Evolutionary conservation across 2,329 filamentous ascomycete genomes (phyloP).

Genomic region (Cadophora sp.): DNA sequence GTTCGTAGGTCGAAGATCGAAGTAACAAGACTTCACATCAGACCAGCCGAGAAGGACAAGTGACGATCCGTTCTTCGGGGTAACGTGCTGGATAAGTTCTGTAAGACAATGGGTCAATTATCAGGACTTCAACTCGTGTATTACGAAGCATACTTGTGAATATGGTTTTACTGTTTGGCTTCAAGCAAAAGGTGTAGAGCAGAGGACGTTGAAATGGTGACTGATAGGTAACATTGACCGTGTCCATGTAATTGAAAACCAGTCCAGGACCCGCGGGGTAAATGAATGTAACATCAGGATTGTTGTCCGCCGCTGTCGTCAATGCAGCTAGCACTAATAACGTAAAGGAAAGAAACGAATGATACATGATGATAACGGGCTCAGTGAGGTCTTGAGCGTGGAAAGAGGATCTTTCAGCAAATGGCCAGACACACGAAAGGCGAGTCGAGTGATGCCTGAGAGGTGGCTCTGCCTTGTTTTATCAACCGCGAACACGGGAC

Average conservation of each 20-base stretch:
- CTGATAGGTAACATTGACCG: constrained; percentile 32
- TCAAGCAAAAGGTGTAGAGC: not conserved
- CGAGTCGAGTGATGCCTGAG: not conserved
- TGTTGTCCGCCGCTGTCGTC: not conserved
- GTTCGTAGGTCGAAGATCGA: constrained; percentile 32
- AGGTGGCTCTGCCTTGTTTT: not conserved
- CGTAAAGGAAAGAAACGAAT: not conserved
- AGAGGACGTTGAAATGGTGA: constrained; percentile 10
- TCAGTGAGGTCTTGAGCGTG: not conserved
- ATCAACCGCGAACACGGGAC: not conserved
- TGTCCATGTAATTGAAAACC: constrained; percentile 31
- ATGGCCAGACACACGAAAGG: not conserved
- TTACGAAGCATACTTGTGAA: not conserved
- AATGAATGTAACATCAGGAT: constrained; percentile 30
- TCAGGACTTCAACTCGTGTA: no score
- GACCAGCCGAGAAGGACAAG: constrained; percentile 29
- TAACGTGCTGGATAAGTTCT: constrained; percentile 22
- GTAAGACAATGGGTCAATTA: no score
- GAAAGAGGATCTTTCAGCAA: not conserved
- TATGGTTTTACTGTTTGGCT: not conserved
- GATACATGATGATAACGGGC: not conserved
- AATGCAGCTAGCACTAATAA: not conserved
- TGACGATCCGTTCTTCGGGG: constrained; percentile 28
- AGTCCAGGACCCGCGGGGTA: constrained; percentile 30
- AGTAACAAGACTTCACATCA: constrained; percentile 29